phyloP scores from a whole-genome alignment of 345 rosid species.

The Euclidium syriacum region DNA sequence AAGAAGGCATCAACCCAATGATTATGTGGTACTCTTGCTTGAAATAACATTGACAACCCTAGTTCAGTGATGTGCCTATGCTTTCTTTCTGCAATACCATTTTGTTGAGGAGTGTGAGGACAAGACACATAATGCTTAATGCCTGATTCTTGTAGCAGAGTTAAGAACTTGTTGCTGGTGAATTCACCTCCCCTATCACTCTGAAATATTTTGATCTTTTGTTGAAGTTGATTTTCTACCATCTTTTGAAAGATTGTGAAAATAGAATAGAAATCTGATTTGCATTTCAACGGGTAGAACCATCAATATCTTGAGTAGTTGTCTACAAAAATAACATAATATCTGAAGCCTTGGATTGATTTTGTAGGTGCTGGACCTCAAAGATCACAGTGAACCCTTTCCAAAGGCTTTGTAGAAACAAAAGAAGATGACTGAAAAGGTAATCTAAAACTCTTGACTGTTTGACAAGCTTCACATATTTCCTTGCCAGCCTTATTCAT shows the following conservation, averaged over 20 bases:
- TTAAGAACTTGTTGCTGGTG: background rate
- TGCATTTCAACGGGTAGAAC: background rate
- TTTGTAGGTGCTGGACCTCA: background rate
- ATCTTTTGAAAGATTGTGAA: background rate
- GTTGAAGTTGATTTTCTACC: background rate
- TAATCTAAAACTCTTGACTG: too few relatives aligned
- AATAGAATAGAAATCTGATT: background rate
- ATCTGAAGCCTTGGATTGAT: background rate
- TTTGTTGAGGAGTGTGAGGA: background rate
- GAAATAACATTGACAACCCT: background rate
- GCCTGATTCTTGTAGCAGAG: fast-evolving
- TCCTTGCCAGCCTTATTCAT: background rate
- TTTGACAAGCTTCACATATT: background rate
- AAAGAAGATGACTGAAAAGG: background rate
- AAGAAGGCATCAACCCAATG: background rate
- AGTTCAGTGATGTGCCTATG: background rate
- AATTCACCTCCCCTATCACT: background rate
- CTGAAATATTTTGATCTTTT: background rate
- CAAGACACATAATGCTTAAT: background rate
- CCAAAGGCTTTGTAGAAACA: background rate
- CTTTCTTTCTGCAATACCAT: background rate
- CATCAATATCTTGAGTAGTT: background rate
- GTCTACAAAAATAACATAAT: background rate
- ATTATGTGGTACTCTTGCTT: background rate
- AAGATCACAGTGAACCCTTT: background rate